Base-by-base conservation (phyloP, 495 filamentous ascomycete genomes). In the Haplographium delicatum region DNA sequence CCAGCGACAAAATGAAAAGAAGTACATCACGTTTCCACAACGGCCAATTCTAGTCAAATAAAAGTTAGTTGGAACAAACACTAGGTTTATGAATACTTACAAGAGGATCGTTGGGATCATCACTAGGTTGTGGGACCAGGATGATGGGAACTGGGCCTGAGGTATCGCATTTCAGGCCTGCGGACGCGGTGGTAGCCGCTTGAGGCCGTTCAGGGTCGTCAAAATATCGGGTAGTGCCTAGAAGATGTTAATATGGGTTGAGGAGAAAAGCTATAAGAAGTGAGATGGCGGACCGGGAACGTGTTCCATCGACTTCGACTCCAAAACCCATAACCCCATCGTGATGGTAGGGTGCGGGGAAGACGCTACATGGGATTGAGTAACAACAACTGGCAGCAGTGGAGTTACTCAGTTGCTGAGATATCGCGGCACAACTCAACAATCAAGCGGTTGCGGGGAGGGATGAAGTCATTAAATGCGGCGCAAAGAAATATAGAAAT, bases 281-380 rank as follows among this genome's bases (percentile, higher is more conserved):
- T n/a, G n/a, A n/a, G 13, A 1, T 30, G 11, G 9, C 50, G 19
- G 41, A 47, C 54, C 47, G 39, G 50, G 50, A 45, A 58, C 50
- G 45, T 58, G 55, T 41, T 53, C 50, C 38, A 50, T 42, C n/a
- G 40, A 26, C 45, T 45, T 57, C 18, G 44, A 47, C 55, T 91
- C 82, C 45, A 95, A 70, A 44, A 95, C 78, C 30, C 88, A 85
- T 53, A 95, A 72, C n/a, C 87, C 86, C 89, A 95, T 95, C 25
- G 54, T 65, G 63, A 55, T 34, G 53, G 25, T 22, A 30, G 23
- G 19, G 9, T 47, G 30, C 39, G 57, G 44, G 39, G n/a, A 33
- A 19, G 18, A 34, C 44, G 1, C 26, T n/a, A n/a, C n/a, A n/a
- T n/a, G n/a, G n/a, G n/a, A n/a, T n/a, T n/a, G n/a, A n/a, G n/a